Percentiles rank a stretch among this genome's conserved stretches.
Evolutionary conservation across 176 grass and related monocot genomes (phyloP).

Genomic region (Pontederia paniculata): DNA sequence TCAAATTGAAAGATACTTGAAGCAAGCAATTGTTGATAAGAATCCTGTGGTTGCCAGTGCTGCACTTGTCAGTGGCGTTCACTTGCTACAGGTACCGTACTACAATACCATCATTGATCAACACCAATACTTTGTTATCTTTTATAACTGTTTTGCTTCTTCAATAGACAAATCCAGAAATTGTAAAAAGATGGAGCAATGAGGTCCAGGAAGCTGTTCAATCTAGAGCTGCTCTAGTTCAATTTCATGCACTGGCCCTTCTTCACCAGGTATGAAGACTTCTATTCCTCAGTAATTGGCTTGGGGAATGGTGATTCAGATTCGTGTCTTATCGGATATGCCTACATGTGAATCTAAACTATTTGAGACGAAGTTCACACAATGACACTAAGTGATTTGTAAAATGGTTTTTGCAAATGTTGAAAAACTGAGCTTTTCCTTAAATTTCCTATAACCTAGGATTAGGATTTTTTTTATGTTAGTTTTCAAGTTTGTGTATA

Average conservation of each 20-base stretch:
- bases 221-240: conserved; percentile 86
- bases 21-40: conserved; percentile 98
- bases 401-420: too few species aligned
- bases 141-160: conserved; percentile 11
- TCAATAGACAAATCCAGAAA: conserved; percentile 71
- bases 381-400: too few species aligned
- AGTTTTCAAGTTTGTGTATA: too few species aligned
- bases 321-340: too few species aligned
- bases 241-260: conserved; percentile 97
- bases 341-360: too few species aligned
- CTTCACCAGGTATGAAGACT: conserved; percentile 79
- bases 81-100: conserved; percentile 71
- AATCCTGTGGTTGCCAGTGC: conserved; percentile 96
- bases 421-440: too few species aligned
- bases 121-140: conserved; percentile 8
- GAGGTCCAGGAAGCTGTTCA: conserved; percentile 98
- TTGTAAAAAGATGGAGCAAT: conserved; percentile 99
- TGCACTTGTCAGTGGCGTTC: conserved; percentile 94
- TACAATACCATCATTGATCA: not conserved
- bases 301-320: too few species aligned
- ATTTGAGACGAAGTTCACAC: too few species aligned
- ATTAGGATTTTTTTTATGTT: too few species aligned
- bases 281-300: too few species aligned
- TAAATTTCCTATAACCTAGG: too few species aligned
- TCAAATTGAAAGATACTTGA: conserved; percentile 95